Evolutionary conservation across 257 asterid genomes (phyloP), one percentile per base, ranked within the genome.

Genomic region (Paulownia fortunei): DNA sequence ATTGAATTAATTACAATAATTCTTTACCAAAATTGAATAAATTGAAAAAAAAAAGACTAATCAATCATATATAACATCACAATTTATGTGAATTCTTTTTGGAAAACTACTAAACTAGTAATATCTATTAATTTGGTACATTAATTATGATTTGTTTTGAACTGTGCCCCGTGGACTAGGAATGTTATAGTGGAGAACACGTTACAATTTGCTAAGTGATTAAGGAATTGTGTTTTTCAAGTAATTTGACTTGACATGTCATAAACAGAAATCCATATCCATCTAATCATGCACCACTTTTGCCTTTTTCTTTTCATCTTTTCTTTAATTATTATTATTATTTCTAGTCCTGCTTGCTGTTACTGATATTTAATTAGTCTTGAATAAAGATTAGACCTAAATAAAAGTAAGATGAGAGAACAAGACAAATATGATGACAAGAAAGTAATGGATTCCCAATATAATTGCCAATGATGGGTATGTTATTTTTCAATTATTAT

Each of bases 111-210:
- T 16, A 16, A 63, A 70, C 39, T 27, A 19, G 5, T 15, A 0
- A 52, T 64, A 8, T 3, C 26, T 6, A 5, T 46, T 47, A 0
- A 70, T 27, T n/a, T 52, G n/a, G 18, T 52, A 70, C 11, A n/a
- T 49, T n/a, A 51, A 39, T 10, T 34, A 41, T 34, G 21, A n/a
- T 58, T 64, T 52, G 49, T 27, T 64, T 27, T 27, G 47, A 6
- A 15, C 18, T 60, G 8, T 62, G 63, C 62, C 46, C 21, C 60
- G 39, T 66, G 64, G 77, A 82, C 77, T 47, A 23, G 12, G 52
- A 42, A 36, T 52, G 30, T 66, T 36, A 27, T 77, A 65, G 64
- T 81, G 78, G 81, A 23, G 44, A 70, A 64, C 83, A 78, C 82
- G 85, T 78, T 49, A 49, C 61, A n/a, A n/a, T n/a, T n/a, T n/a